A percentile compares a stretch with the other conserved stretches of the same genome.
Conservation (phyloP, 495 filamentous ascomycete species). For the Xylaria bambusicola region DNA sequence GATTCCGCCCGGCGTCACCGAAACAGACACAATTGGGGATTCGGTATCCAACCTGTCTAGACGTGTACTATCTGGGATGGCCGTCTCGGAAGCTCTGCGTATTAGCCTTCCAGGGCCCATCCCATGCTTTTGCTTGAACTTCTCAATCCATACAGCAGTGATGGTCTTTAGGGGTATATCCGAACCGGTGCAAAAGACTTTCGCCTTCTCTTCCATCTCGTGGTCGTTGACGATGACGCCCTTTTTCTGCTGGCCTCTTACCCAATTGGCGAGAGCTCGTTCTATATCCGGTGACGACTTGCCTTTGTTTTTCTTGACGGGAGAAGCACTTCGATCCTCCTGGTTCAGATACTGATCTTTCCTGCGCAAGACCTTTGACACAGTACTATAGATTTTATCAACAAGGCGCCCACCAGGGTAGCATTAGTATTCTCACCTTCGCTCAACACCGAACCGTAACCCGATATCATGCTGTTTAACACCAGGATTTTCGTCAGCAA, state of each 20-base stretch:
- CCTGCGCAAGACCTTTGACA: constrained; percentile 94
- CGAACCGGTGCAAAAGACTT: constrained; percentile 77
- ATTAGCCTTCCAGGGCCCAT: constrained; percentile 63
- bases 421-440: constrained; percentile 69
- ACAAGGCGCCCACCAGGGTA: not conserved
- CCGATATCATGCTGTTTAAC: constrained; percentile 99
- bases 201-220: constrained; percentile 84
- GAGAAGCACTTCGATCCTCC: constrained; percentile 84
- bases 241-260: constrained; percentile 74
- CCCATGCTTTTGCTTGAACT: constrained; percentile 93
- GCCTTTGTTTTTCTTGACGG: constrained; percentile 85
- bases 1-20: constrained; percentile 69
- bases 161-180: constrained; percentile 78
- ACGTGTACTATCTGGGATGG: constrained; percentile 60
- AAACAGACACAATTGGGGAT: constrained; percentile 54
- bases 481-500: constrained; percentile 88
- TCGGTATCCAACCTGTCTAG: constrained; percentile 40
- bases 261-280: constrained; percentile 88
- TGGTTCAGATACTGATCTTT: constrained; percentile 95
- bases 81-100: constrained; percentile 71
- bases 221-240: constrained; percentile 78
- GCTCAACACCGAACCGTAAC: constrained; percentile 92
- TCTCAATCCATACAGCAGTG: constrained; percentile 83
- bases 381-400: constrained; percentile 66
- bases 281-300: constrained; percentile 90